Conservation (phyloP, 1,139 yeast genomes). For the Pichia sp. region DNA sequence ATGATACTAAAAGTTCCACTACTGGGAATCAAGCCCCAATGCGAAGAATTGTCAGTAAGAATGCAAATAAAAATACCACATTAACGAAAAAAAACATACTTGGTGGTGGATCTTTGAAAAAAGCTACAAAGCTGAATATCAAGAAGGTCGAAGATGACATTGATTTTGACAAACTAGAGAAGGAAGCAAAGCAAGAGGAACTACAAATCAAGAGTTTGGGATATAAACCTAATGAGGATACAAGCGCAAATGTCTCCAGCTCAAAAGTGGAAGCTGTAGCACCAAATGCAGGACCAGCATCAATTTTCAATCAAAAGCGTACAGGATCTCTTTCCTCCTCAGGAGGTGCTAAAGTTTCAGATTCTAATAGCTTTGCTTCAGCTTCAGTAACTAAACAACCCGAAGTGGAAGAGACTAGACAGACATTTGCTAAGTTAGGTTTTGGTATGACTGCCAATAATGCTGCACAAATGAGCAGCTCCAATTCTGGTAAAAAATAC, state of each 20-base stretch:
- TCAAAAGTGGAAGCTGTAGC: background rate
- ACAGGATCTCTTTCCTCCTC: constrained; percentile 9
- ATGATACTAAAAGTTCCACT: constrained; percentile 20
- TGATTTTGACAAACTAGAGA: constrained; percentile 89
- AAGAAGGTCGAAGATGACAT: constrained; percentile 58
- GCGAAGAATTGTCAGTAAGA: constrained; percentile 23
- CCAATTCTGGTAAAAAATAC: constrained; percentile 31
- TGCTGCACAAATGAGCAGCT: constrained; percentile 27
- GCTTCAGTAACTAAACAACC: constrained; percentile 15
- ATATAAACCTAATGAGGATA: constrained; percentile 49
- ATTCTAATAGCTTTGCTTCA: too few relatives aligned
- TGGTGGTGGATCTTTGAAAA: constrained; percentile 32
- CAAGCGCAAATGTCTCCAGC: background rate
- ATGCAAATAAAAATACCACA: constrained; percentile 8
- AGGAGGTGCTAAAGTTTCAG: background rate
- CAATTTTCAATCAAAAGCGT: constrained; percentile 11
- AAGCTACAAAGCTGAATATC: constrained; percentile 50
- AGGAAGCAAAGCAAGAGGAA: constrained; percentile 76
- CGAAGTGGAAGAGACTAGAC: constrained; percentile 51
- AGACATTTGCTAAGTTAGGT: constrained; percentile 70
- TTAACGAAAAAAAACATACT: constrained; percentile 26
- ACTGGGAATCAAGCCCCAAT: constrained; percentile 26
- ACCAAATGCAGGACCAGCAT: constrained; percentile 11
- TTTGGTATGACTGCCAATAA: constrained; percentile 64
- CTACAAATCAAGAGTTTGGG: constrained; percentile 68